These are phyloP conservation scores for Dendryphion nanum DNA, from an alignment of 2,329 filamentous ascomycete species.

Conservation along the genomic window DNA sequence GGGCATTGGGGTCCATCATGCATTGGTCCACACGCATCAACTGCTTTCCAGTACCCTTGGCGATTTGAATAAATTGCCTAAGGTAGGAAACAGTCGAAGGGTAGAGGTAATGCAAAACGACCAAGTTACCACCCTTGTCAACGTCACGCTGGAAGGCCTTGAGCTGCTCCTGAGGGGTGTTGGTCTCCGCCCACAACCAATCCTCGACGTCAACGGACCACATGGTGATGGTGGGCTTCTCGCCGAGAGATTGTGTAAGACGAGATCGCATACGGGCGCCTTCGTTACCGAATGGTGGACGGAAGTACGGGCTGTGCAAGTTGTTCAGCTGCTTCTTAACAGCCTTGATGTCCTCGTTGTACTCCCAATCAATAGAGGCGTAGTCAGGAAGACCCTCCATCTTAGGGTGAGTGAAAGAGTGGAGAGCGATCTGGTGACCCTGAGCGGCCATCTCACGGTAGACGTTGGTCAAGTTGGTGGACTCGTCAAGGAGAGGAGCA, in stretches of 20 bases:
- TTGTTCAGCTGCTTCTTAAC: constrained; percentile 41
- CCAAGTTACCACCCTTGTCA: constrained; percentile 60
- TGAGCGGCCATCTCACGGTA: constrained; percentile 62
- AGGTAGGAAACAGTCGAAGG: constrained; percentile 64
- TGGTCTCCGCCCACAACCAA: constrained; percentile 63
- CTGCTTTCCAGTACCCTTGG: constrained; percentile 62
- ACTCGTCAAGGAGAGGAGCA: constrained; percentile 56
- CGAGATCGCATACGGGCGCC: constrained; percentile 65
- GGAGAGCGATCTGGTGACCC: constrained; percentile 68
- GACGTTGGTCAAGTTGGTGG: constrained; percentile 61
- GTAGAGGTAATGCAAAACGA: constrained; percentile 70
- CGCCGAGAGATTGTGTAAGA: constrained; percentile 49
- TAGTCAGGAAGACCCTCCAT: constrained; percentile 57
- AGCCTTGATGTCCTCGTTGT: constrained; percentile 56
- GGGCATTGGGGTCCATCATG: constrained; percentile 61
- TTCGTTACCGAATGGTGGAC: constrained; percentile 67
- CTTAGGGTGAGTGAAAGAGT: constrained; percentile 69
- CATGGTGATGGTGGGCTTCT: constrained; percentile 59
- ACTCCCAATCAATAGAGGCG: constrained; percentile 61
- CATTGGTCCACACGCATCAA: constrained; percentile 68
- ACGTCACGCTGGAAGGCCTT: constrained; percentile 65
- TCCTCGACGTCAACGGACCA: constrained; percentile 73
- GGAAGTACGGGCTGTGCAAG: constrained; percentile 56
- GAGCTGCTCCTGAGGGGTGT: constrained; percentile 65
- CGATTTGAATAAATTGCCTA: constrained; percentile 62